Evolutionary conservation across 129 eudicot species (phyloP).

Genomic region (Pulicaria dysenterica): DNA sequence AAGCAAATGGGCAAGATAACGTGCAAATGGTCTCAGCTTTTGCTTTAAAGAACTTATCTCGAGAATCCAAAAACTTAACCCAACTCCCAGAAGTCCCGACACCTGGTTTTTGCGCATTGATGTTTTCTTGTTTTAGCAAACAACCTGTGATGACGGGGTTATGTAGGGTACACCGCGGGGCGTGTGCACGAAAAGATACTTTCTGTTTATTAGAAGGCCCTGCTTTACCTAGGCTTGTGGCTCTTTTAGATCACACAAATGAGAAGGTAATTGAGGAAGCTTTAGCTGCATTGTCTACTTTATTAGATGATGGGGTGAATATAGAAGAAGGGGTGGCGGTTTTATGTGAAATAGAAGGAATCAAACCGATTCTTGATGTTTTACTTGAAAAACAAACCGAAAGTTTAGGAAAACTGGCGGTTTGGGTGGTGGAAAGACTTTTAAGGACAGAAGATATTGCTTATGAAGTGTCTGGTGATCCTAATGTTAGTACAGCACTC

Average conservation of each 20-base stretch:
- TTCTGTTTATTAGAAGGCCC: slow-evolving; percentile 86
- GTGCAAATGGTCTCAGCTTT: slow-evolving; percentile 87
- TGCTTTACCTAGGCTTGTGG: slow-evolving; percentile 71
- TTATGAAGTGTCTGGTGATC: slow-evolving; percentile 64
- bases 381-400: slow-evolving; percentile 75
- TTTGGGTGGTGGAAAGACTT: slow-evolving; percentile 88
- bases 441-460: slow-evolving; percentile 73
- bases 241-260: slow-evolving; percentile 82
- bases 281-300: slow-evolving; percentile 84
- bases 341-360: slow-evolving; percentile 65
- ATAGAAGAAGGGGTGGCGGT: slow-evolving; percentile 70
- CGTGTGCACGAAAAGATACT: slow-evolving; percentile 66
- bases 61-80: slow-evolving; percentile 65
- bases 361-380: slow-evolving; percentile 69
- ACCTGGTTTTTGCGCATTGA: slow-evolving; percentile 59
- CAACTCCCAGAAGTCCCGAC: slow-evolving; percentile 55
- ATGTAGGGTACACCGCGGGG: slow-evolving; percentile 70
- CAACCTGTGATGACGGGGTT: slow-evolving; percentile 66
- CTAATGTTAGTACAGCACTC: slow-evolving; percentile 76
- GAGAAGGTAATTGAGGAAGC: slow-evolving; percentile 82
- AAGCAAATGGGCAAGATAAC: slow-evolving; percentile 69
- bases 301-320: slow-evolving; percentile 77
- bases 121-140: slow-evolving; percentile 73
- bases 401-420: slow-evolving; percentile 62
- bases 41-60: slow-evolving; percentile 77